Conservation (phyloP, 2,329 filamentous ascomycete species). For the Laburnicola sp. region DNA sequence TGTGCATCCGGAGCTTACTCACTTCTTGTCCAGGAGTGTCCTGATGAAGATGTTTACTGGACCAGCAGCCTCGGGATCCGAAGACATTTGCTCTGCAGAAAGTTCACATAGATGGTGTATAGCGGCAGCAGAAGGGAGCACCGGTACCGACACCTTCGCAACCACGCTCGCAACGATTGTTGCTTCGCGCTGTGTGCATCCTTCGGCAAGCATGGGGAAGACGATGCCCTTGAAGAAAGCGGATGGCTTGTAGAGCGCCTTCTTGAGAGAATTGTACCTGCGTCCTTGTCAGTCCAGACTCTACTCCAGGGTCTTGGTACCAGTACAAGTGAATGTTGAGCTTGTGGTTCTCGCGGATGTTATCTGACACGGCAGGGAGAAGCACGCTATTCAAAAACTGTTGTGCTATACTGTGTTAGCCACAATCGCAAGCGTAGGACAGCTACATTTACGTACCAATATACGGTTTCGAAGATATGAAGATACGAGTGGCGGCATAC, state of each 20-base stretch:
- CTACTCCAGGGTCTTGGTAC: too few species aligned
- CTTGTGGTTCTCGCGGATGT: conserved; percentile 83
- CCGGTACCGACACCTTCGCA: conserved; percentile 80
- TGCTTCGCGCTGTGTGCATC: conserved; percentile 91
- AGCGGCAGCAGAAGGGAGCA: conserved; percentile 88
- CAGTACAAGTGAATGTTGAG: conserved; percentile 77
- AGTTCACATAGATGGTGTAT: conserved; percentile 93
- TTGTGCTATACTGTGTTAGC: conserved; percentile 57
- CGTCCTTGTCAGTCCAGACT: too few species aligned
- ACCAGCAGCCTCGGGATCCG: conserved; percentile 81
- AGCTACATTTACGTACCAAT: conserved; percentile 43
- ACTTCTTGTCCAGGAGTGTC: conserved; percentile 87
- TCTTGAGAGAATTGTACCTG: conserved; percentile 79
- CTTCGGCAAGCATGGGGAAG: conserved; percentile 82
- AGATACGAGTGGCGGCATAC: conserved; percentile 89
- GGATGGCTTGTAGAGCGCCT: conserved; percentile 87
- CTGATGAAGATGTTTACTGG: conserved; percentile 96
- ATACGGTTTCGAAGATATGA: conserved; percentile 79
- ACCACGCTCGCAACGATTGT: conserved; percentile 88
- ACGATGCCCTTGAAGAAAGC: conserved; percentile 97
- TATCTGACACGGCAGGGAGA: conserved; percentile 85
- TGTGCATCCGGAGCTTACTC: too few species aligned
- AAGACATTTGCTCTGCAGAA: conserved; percentile 82
- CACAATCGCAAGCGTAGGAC: too few species aligned
- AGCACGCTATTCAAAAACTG: conserved; percentile 85